Evolutionary conservation across 352 stramenopile species (phyloP), one percentile per base, ranked within the genome.

Genomic region (Aphanomyces euteiches): DNA sequence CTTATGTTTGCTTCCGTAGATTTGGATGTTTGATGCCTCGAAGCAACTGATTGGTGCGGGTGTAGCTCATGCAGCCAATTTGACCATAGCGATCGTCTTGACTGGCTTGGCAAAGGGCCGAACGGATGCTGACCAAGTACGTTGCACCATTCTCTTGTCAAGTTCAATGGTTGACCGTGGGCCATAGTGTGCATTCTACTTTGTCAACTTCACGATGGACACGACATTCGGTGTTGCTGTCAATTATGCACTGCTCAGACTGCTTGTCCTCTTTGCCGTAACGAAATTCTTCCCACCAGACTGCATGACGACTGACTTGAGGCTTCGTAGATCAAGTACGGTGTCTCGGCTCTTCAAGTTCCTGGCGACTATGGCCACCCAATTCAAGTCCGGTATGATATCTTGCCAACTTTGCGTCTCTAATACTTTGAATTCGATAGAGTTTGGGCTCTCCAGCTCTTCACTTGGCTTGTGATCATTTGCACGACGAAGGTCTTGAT

Each of bases 121-220:
- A 8, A 72, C 21, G 36, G 28, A 57, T 3, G 56, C 58, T 21
- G 58, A 67, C 65, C 66, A 67, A 37, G 66, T 72, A 13, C 43
- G 15, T 48, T 48, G 38, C 34, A 50, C 43, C 43, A 28, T 12
- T 15, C 8, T 58, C 47, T n/a, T n/a, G 17, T 37, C 1, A 34
- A 12, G 58, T 67, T 21, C 17, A 19, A 37, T 8, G 17, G 17
- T 21, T 7, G 7, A 41, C 1, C 38, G 3, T 53, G 17, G 5
- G 17, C 1, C 48, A 19, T 6, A 93, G 81, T 96, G 88, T 63
- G 88, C 87, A 2, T 87, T 93, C 54, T 96, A 95, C 67, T 96
- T 95, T 77, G 84, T 96, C 38, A 95, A 96, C 72, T 96, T 95
- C 66, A 89, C 86, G 38, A 77, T 95, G 53, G 88, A 95, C 74